Conservation (phyloP, 192 early-diverging fungal species). For the Linnemannia exigua region DNA sequence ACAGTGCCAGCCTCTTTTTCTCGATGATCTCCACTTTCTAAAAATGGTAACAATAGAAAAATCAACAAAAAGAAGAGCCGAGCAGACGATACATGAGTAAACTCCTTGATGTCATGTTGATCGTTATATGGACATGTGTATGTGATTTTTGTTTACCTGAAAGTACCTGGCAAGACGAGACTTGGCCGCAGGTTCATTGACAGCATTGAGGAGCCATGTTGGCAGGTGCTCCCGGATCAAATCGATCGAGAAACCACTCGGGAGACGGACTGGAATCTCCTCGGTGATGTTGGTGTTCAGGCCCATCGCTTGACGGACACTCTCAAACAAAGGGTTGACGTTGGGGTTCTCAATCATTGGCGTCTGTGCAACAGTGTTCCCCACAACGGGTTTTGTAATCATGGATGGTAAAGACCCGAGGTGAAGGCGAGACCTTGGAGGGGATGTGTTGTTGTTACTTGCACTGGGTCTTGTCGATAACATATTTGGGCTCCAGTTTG, state of each 20-base stretch:
- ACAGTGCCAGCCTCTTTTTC: conserved; percentile 73
- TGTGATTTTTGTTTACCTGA: conserved; percentile 32
- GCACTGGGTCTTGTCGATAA: not conserved
- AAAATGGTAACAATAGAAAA: conserved; percentile 22
- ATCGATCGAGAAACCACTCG: conserved; percentile 48
- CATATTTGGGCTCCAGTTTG: not conserved
- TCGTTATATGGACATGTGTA: not conserved
- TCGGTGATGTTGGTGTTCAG: conserved; percentile 68
- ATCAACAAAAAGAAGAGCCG: not conserved
- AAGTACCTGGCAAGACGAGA: conserved; percentile 43
- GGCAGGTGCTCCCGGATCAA: conserved; percentile 35
- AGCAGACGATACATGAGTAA: not conserved
- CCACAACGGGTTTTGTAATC: conserved; percentile 23
- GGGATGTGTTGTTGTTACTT: not conserved
- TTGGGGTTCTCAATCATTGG: conserved; percentile 67
- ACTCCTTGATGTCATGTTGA: no score
- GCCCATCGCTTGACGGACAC: conserved; percentile 70
- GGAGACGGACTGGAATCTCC: conserved; percentile 67
- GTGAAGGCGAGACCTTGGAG: conserved; percentile 30
- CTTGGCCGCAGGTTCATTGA: conserved; percentile 26
- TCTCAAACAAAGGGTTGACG: conserved; percentile 72
- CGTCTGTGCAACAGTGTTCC: conserved; percentile 59
- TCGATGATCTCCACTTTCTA: conserved; percentile 75
- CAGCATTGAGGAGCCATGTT: conserved; percentile 31
- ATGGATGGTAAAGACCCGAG: conserved; percentile 31